These are phyloP conservation scores for Bothriochloa decipiens DNA, from an alignment of 176 grass and related monocot species.

Conservation along the genomic window DNA sequence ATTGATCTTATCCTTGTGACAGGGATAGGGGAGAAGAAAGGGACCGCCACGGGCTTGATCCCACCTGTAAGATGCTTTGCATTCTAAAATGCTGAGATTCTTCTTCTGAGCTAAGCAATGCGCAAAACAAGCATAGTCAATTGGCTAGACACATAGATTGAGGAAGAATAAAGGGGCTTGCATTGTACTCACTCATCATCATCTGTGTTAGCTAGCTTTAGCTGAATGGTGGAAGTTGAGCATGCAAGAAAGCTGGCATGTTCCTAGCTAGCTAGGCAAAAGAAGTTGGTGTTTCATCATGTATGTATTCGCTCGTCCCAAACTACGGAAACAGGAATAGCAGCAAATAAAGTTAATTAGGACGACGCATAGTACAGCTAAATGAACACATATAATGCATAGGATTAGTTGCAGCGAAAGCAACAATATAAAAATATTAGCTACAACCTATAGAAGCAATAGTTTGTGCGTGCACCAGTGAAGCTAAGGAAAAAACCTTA, in stretches of 20 bases:
- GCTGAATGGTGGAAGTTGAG: conserved; percentile 11
- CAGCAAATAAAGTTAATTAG: neutral
- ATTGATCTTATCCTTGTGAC: conserved; percentile 13
- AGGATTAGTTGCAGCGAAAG: conserved; percentile 32
- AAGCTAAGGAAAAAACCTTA: conserved; percentile 40
- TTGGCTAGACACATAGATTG: conserved; percentile 15
- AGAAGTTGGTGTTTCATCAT: neutral
- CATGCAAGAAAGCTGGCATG: conserved; percentile 20
- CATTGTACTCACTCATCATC: neutral
- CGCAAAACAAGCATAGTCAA: conserved; percentile 19
- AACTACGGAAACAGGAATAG: conserved; percentile 8
- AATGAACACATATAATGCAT: neutral
- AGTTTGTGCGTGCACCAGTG: neutral
- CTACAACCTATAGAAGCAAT: no score
- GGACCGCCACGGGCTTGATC: neutral
- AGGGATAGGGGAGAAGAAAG: neutral
- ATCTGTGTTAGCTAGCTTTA: conserved; percentile 5
- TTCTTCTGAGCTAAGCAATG: neutral
- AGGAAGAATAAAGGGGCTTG: conserved; percentile 33
- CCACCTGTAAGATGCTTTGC: conserved; percentile 35
- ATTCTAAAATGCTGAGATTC: conserved; percentile 27
- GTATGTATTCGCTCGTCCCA: neutral
- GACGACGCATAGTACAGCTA: no score
- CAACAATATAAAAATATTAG: neutral
- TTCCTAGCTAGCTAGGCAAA: conserved; percentile 28